Conservation (phyloP, 179 eudicot genomes). For the Heliamphora pulchella region DNA sequence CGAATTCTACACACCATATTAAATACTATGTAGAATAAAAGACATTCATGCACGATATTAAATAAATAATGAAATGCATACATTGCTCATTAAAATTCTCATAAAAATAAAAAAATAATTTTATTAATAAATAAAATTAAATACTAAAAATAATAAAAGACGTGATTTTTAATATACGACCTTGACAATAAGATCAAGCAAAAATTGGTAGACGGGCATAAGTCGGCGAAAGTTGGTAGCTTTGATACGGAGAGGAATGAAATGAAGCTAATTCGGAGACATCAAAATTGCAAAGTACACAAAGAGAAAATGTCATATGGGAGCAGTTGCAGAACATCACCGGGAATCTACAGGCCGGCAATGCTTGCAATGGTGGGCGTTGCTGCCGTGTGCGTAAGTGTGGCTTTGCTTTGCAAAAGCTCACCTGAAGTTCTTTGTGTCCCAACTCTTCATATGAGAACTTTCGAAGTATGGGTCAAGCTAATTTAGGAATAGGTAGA, state of each 20-base stretch:
- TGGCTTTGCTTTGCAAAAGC: conserved; percentile 74
- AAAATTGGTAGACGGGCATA: conserved; percentile 24
- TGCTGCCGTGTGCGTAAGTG: conserved; percentile 90
- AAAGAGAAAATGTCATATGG: conserved; percentile 38
- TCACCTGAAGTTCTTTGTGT: conserved; percentile 55
- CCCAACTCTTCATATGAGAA: conserved; percentile 72
- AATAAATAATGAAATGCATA: too few relatives aligned
- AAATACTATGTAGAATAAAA: too few relatives aligned
- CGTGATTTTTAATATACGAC: too few relatives aligned
- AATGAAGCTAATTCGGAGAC: conserved; percentile 15
- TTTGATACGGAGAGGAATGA: conserved; percentile 42
- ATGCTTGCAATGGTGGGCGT: conserved; percentile 76
- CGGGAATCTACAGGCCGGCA: conserved; percentile 51
- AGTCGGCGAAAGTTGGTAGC: conserved; percentile 28
- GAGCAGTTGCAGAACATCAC: conserved; percentile 29
- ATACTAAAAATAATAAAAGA: too few relatives aligned
- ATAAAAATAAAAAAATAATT: too few relatives aligned
- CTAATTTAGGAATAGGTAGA: conserved; percentile 20
- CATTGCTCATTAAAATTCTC: too few relatives aligned
- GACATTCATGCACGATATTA: too few relatives aligned
- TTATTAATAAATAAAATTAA: too few relatives aligned
- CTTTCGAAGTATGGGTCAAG: conserved; percentile 56
- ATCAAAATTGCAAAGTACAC: conserved; percentile 55
- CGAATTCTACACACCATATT: too few relatives aligned
- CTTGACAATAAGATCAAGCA: conserved; percentile 18